phyloP scores from a whole-genome alignment of 2,329 filamentous ascomycete genomes.

The Ophiostoma sp. region DNA sequence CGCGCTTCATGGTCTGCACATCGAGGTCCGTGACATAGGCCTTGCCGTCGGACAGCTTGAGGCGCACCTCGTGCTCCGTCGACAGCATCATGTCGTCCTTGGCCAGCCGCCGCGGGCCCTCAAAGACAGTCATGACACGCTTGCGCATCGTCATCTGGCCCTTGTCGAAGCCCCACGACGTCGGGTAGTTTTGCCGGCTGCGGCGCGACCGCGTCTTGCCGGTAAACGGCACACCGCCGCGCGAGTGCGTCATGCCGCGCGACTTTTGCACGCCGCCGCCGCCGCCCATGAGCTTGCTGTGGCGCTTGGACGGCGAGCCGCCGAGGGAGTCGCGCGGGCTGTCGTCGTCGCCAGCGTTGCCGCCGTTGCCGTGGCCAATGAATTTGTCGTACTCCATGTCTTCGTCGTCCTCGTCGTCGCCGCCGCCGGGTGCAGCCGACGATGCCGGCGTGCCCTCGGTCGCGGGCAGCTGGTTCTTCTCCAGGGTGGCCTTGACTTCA shows the following conservation, averaged over 20 bases:
- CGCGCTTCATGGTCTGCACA: constrained; percentile 79
- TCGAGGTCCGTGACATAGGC: constrained; percentile 90
- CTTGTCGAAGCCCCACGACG: constrained; percentile 86
- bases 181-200: constrained; percentile 88
- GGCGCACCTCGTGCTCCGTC: constrained; percentile 86
- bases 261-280: constrained; percentile 61
- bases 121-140: constrained; percentile 87
- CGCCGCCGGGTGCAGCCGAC: constrained; percentile 28
- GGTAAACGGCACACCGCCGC: constrained; percentile 59
- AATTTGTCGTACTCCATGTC: constrained; percentile 47
- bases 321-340: constrained; percentile 26
- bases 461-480: constrained; percentile 53
- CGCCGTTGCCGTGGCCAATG: constrained; percentile 30
- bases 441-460: constrained; percentile 31
- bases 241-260: constrained; percentile 70
- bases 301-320: constrained; percentile 44
- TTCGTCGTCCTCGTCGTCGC: constrained; percentile 44
- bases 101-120: constrained; percentile 79
- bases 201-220: constrained; percentile 66
- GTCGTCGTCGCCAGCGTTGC: constrained; percentile 50
- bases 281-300: constrained; percentile 50
- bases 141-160: constrained; percentile 99
- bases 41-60: constrained; percentile 69
- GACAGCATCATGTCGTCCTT: constrained; percentile 99
- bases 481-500: constrained; percentile 56